Percentiles rank a stretch among this genome's conserved stretches.
Conservation (phyloP, 768 basidiomycete species). For the Pleurotus citrinopileatus region DNA sequence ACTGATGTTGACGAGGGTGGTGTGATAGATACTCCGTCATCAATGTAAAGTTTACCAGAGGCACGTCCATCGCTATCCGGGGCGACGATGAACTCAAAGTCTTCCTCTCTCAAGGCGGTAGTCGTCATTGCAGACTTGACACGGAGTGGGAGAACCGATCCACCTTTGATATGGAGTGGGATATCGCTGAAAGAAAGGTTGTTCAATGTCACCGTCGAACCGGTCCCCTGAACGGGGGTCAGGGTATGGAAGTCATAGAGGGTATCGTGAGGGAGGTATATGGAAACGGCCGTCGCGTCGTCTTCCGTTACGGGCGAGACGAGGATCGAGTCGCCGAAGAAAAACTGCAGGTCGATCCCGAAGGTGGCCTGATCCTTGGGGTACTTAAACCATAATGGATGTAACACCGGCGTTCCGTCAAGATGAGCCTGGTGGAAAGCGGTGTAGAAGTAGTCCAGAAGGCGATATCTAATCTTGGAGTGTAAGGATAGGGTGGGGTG, state of each 20-base stretch:
- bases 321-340: constrained; percentile 65
- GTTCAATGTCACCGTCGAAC: constrained; percentile 38
- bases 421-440: constrained; percentile 56
- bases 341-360: constrained; percentile 63
- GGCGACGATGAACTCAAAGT: constrained; percentile 65
- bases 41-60: constrained; percentile 52
- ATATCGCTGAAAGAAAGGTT: constrained; percentile 56
- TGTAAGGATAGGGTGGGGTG: neutral
- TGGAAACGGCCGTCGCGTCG: constrained; percentile 51
- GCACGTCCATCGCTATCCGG: constrained; percentile 51
- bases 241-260: constrained; percentile 65
- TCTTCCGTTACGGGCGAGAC: constrained; percentile 68
- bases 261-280: constrained; percentile 61
- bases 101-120: constrained; percentile 43
- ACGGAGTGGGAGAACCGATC: constrained; percentile 57
- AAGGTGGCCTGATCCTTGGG: constrained; percentile 60
- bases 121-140: constrained; percentile 59
- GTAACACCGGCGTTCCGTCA: constrained; percentile 62
- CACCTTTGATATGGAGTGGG: constrained; percentile 61
- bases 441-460: constrained; percentile 72
- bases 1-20: constrained; percentile 31
- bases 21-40: constrained; percentile 57
- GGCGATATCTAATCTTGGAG: constrained; percentile 45
- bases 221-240: constrained; percentile 44
- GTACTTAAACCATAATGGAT: constrained; percentile 66